Evolutionary conservation across 495 filamentous ascomycete genomes (phyloP), one percentile per base, ranked within the genome.

Genomic region (Talaromyces wortmannii): DNA sequence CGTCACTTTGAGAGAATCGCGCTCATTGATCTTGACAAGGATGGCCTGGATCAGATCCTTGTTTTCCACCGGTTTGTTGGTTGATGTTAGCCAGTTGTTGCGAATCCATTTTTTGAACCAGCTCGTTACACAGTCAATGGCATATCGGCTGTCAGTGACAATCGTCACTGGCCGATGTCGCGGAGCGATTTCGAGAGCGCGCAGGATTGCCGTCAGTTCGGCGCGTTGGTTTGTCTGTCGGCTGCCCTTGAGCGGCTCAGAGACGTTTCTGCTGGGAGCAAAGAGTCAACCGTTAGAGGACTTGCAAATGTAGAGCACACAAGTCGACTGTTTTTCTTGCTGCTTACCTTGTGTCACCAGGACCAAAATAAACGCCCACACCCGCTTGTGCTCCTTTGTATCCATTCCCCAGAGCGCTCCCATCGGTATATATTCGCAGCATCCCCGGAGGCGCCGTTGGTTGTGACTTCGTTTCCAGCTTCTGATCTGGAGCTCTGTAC

Each of bases 201-300:
- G 87, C 5, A 87, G 74, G 57, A 97, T 86, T 0, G 91, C 94
- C 4, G 90, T 91, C 52, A 98, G 75, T 68, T 98, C 94, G 13
- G 94, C 94, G 5, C 94, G 90, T 67, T 97, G 89, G 66, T 97
- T 98, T 1, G 94, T 97, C 66, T 98, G 94, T 8, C 75, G 68
- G 10, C 76, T 70, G 40, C 92, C 92, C 43, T 72, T 62, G 2
- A 98, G 78, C 13, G 84, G 81, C 63, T 96, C 92, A 16, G 89
- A 91, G 52, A 96, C 78, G 67, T 97, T 98, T 64, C 88, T 90
- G 63, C 68, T 74, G 63, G 68, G 63, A 64, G 51, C 52, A 59
- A 23, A 59, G 57, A 53, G 45, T 68, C 48, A 65, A 62, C 33
- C 13, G 40, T 52, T 30, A 52, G 18, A 23, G 17, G 33, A 43